Evolutionary conservation across 2,329 filamentous ascomycete species (phyloP).

Genomic region (Penicillium sp.): DNA sequence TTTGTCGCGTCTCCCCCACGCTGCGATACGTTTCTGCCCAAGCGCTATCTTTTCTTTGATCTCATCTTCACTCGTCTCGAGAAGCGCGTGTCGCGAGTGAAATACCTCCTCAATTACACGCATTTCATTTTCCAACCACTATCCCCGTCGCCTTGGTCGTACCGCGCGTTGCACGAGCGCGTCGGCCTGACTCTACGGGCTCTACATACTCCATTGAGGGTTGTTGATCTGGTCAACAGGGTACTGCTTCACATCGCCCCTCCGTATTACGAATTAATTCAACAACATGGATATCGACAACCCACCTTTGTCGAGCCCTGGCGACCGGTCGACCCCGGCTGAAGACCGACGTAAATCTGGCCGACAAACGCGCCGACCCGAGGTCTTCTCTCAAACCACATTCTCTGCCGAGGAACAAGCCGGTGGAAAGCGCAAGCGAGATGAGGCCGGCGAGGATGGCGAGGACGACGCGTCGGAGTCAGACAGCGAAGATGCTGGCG

Average conservation of each 20-base stretch:
- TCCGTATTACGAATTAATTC: not conserved
- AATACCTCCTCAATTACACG: not conserved
- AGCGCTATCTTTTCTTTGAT: constrained; percentile 1
- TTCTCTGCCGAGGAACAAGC: constrained; percentile 30
- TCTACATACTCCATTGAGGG: not conserved
- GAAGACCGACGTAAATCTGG: constrained; percentile 47
- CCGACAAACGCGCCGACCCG: constrained; percentile 45
- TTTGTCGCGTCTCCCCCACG: constrained; percentile 11
- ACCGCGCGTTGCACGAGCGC: constrained; percentile 26
- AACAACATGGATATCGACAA: constrained; percentile 24
- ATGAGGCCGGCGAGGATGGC: constrained; percentile 37
- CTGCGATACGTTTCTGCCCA: constrained; percentile 6
- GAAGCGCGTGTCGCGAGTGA: not conserved
- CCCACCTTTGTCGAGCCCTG: constrained; percentile 8
- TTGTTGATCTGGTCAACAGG: not conserved
- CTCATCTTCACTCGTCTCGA: not conserved
- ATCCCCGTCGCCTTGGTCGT: constrained; percentile 15
- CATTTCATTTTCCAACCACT: not conserved
- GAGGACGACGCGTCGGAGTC: constrained; percentile 38
- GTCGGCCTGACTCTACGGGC: constrained; percentile 16
- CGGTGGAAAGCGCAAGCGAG: constrained; percentile 54
- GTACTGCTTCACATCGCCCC: constrained; percentile 2
- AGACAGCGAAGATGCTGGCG: constrained; percentile 41
- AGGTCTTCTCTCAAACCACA: constrained; percentile 42
- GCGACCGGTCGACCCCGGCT: constrained; percentile 22